Base-by-base conservation (phyloP, 116 monocot genomes). In the Phalaenopsis hybrid region DNA sequence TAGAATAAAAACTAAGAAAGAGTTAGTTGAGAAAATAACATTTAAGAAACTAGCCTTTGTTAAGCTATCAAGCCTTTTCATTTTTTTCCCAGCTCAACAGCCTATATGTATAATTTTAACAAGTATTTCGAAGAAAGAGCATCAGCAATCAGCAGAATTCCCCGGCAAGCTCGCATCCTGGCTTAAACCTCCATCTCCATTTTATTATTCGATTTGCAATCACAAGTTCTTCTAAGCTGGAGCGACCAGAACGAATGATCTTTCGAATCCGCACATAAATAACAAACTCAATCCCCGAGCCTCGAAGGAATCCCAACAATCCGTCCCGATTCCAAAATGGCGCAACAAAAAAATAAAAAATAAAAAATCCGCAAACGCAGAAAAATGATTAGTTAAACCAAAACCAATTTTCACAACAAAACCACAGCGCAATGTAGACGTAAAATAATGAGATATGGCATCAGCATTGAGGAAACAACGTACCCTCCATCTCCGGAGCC, bases 401-500 rank as follows among this genome's bases (percentile, higher is more conserved):
- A 44, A 43, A 33, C 2, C 21, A 23, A 74, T 20, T 46, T 11
- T 31, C 51, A 57, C 13, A 43, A 5, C 3, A 43, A 46, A 10
- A 12, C 51, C 44, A 23, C 1, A 63, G 1, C 9, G 0, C 77
- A 51, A 77, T 48, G 75, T 17, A n/a, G n/a, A 75, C 18, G n/a
- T 8, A 46, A 17, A 10, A 15, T 21, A 75, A n/a, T 21, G 0
- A 15, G 10, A 74, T 20, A 48, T 20, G 55, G 31, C 31, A 46
- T 20, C 59, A 65, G 28, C 44, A 50, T 21, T n/a, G 15, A 63
- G 23, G 21, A 13, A 70, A 13, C 17, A 44, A 52, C 87, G 2
- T 82, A 93, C 93, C 81, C 93, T 87, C 93, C 93, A 93, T 6
- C 93, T 88, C 63, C 84, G 80, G 59, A 93, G 89, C 28, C 89